Evolutionary conservation across 768 basidiomycete species (phyloP).

Genomic region (Psilocybe sp.): DNA sequence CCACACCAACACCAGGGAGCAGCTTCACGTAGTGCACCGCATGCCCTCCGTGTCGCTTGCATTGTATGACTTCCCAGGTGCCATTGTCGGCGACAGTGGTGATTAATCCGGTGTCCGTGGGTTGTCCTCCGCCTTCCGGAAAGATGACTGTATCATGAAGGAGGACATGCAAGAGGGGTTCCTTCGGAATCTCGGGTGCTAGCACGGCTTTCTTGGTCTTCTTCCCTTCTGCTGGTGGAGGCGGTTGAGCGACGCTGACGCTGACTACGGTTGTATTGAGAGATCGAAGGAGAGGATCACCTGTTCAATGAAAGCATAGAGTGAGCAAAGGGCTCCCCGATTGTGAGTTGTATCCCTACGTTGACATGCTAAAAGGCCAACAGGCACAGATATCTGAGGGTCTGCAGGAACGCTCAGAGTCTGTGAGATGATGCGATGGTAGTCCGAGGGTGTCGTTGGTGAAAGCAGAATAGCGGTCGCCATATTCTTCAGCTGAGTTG

Average conservation of each 20-base stretch:
- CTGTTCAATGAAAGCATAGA: constrained; percentile 28
- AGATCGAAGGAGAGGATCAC: constrained; percentile 65
- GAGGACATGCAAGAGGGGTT: constrained; percentile 59
- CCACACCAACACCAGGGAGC: constrained; percentile 29
- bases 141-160: constrained; percentile 79
- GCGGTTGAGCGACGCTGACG: constrained; percentile 43
- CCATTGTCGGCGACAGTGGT: constrained; percentile 41
- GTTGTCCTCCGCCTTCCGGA: constrained; percentile 82
- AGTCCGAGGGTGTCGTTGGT: constrained; percentile 47
- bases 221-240: constrained; percentile 38
- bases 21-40: constrained; percentile 72
- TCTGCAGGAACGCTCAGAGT: constrained; percentile 55
- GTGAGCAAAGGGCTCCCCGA: constrained; percentile 5
- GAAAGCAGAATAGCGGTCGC: constrained; percentile 43
- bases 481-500: constrained; percentile 18
- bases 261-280: constrained; percentile 58
- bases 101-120: constrained; percentile 67
- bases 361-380: constrained; percentile 79
- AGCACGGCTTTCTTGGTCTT: constrained; percentile 56
- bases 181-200: constrained; percentile 38
- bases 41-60: constrained; percentile 66
- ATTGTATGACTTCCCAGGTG: constrained; percentile 59
- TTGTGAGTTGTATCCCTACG: constrained; percentile 35
- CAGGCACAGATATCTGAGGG: constrained; percentile 52
- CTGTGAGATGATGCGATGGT: constrained; percentile 64